Evolutionary conservation across 2,329 filamentous ascomycete genomes (phyloP).

Genomic region (Lasiodiplodia sp.): DNA sequence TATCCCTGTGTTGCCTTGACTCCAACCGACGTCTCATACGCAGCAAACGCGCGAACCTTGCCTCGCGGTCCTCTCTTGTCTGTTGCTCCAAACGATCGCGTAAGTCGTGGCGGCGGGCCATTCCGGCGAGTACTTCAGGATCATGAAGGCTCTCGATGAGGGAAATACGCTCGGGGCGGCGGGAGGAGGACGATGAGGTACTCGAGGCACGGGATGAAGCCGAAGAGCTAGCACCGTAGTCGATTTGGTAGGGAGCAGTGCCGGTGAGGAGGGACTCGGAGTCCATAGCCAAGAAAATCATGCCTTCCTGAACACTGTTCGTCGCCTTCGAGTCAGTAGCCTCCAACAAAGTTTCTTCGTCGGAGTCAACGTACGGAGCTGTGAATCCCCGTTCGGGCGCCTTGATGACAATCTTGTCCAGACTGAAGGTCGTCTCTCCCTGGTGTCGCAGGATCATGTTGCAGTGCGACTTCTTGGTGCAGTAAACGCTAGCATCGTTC

Average conservation of each 20-base stretch:
- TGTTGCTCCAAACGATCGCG: constrained; percentile 26
- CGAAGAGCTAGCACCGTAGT: constrained; percentile 51
- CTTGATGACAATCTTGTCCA: constrained; percentile 88
- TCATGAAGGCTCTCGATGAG: constrained; percentile 46
- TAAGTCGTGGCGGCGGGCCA: constrained; percentile 33
- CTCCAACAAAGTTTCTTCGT: constrained; percentile 26
- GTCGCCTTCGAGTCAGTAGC: constrained; percentile 42
- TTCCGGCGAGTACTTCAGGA: constrained; percentile 37
- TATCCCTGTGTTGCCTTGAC: constrained; percentile 9
- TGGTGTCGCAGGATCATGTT: constrained; percentile 86
- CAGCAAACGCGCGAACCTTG: constrained; percentile 26
- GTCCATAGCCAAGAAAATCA: constrained; percentile 90
- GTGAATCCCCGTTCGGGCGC: constrained; percentile 83
- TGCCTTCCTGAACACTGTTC: constrained; percentile 81
- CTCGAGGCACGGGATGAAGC: constrained; percentile 39
- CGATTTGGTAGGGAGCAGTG: constrained; percentile 78
- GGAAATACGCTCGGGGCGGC: constrained; percentile 42
- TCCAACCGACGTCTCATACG: constrained; percentile 29
- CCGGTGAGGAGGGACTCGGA: constrained; percentile 76
- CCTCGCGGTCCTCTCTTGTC: constrained; percentile 16
- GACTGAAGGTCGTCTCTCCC: constrained; percentile 78
- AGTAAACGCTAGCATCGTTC: constrained; percentile 85
- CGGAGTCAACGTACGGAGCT: constrained; percentile 70
- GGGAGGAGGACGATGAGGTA: constrained; percentile 37
- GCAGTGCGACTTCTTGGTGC: constrained; percentile 85